These are phyloP conservation scores for Trichothecium sympodiale DNA, from an alignment of 2,329 filamentous ascomycete species.

Conservation along the genomic window DNA sequence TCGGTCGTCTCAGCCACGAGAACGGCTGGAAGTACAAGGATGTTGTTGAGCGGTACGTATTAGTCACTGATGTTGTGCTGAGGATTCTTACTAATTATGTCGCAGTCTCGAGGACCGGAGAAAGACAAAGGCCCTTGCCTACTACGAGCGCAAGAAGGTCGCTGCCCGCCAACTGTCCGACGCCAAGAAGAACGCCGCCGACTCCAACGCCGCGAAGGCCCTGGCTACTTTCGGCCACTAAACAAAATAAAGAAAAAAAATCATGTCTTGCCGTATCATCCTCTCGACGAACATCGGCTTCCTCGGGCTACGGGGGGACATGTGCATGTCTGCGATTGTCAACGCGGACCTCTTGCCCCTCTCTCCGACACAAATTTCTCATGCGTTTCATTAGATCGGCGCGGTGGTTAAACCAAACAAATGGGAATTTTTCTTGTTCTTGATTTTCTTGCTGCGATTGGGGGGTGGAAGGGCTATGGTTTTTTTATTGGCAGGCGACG, in stretches of 20 bases:
- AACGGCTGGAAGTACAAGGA: slow-evolving; percentile 99
- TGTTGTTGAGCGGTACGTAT: slow-evolving; percentile 86
- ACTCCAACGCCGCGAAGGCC: slow-evolving; percentile 61
- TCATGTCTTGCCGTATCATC: not conserved
- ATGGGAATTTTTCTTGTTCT: slow-evolving; percentile 26
- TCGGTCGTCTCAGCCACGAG: slow-evolving; percentile 95
- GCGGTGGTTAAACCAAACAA: slow-evolving; percentile 33
- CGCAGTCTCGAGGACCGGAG: slow-evolving; percentile 93
- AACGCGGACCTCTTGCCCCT: too few species aligned
- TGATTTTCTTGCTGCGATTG: slow-evolving; percentile 23
- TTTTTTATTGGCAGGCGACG: too few species aligned
- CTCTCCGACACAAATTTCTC: slow-evolving; percentile 31
- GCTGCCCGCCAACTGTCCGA: slow-evolving; percentile 81
- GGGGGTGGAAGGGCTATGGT: slow-evolving; percentile 1
- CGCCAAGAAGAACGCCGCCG: slow-evolving; percentile 73
- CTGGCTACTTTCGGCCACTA: slow-evolving; percentile 91
- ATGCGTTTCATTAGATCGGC: slow-evolving; percentile 44
- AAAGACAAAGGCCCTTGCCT: slow-evolving; percentile 98
- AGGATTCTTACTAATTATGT: slow-evolving; percentile 3
- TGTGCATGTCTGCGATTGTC: too few species aligned
- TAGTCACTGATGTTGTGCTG: not conserved
- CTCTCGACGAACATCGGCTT: too few species aligned
- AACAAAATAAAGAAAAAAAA: slow-evolving; percentile 9
- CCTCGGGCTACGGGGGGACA: too few species aligned
- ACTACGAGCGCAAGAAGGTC: slow-evolving; percentile 99